Conservation (phyloP, 192 early-diverging fungal species). For the Gamsiella multidivaricata region DNA sequence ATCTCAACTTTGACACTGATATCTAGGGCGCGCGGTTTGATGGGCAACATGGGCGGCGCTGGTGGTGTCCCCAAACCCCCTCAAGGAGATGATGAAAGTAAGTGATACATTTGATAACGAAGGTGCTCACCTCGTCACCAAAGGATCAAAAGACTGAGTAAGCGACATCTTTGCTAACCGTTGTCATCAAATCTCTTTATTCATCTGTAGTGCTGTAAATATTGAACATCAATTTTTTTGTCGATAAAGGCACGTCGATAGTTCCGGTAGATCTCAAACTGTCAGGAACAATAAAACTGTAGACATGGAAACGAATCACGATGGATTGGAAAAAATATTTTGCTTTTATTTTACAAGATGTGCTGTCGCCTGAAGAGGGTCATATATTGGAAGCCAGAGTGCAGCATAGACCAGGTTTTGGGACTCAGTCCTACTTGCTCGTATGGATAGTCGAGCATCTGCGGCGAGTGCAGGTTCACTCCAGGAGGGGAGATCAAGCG, state of each 20-base stretch:
- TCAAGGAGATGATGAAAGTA: constrained; percentile 27
- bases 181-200: background rate
- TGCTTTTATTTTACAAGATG: constrained; percentile 53
- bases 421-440: constrained; percentile 62
- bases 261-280: too few species aligned
- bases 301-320: background rate
- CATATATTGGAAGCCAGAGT: constrained; percentile 66
- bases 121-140: too few species aligned
- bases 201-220: constrained; percentile 27
- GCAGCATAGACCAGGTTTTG: constrained; percentile 60
- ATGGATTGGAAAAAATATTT: too few species aligned
- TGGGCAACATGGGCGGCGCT: constrained; percentile 50
- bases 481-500: constrained; percentile 60
- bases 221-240: background rate
- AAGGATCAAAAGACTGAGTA: too few species aligned
- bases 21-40: constrained; percentile 60
- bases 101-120: too few species aligned
- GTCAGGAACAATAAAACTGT: background rate
- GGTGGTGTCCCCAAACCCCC: constrained; percentile 25
- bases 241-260: too few species aligned
- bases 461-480: constrained; percentile 53
- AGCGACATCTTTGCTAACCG: background rate
- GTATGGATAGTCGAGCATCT: constrained; percentile 64
- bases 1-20: background rate
- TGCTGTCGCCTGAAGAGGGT: constrained; percentile 63